Percentiles rank a stretch among this genome's conserved stretches.
Evolutionary conservation across 75 land plant species (phyloP).

Genomic region (Sequoia sempervirens): DNA sequence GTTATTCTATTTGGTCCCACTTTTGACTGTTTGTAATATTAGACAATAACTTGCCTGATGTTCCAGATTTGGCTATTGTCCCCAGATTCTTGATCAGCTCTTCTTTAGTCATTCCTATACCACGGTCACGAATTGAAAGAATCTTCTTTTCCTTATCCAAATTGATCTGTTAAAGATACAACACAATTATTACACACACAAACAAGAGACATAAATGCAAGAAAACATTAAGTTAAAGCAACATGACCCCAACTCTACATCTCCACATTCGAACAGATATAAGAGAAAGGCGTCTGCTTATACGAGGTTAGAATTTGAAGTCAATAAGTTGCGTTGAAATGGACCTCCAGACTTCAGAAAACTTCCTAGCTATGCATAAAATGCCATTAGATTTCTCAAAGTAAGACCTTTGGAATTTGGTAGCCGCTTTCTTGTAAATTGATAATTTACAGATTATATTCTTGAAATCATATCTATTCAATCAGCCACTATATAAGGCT

Average conservation of each 20-base stretch:
- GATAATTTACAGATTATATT: not conserved
- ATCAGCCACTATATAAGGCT: not conserved
- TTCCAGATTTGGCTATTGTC: slow-evolving; percentile 97
- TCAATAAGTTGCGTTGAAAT: not conserved
- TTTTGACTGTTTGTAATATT: not conserved
- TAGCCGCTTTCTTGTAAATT: not conserved
- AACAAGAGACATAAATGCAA: not conserved
- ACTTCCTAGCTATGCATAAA: not conserved
- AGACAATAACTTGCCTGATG: slow-evolving; percentile 60
- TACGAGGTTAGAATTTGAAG: not conserved
- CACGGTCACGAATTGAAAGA: slow-evolving; percentile 80
- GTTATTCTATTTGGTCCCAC: not conserved
- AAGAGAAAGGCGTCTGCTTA: not conserved
- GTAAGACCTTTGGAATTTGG: not conserved
- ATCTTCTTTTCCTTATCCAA: slow-evolving; percentile 91
- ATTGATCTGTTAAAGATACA: slow-evolving; percentile 55
- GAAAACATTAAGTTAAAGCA: not conserved
- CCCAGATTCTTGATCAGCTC: slow-evolving; percentile 96
- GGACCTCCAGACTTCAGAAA: not conserved
- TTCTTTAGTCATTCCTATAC: slow-evolving; percentile 98
- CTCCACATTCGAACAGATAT: not conserved
- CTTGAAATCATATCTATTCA: not conserved
- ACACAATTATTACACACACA: not conserved
- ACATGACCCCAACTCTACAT: not conserved
- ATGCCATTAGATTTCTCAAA: not conserved